Base-by-base conservation (phyloP, 2,329 filamentous ascomycete genomes). In the Amphichorda felina region DNA sequence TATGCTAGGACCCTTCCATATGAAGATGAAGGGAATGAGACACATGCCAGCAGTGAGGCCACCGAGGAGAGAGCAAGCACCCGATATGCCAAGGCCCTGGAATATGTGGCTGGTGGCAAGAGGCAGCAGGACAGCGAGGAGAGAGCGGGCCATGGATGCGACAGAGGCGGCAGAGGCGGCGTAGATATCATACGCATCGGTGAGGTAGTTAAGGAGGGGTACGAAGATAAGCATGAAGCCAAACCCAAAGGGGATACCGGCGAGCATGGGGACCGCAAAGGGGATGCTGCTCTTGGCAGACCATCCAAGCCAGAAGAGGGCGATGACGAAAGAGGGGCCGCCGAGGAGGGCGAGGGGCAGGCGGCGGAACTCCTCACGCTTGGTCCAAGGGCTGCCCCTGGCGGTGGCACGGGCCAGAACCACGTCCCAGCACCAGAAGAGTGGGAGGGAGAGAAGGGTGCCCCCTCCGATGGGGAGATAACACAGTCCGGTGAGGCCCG, bases 81-180 rank as follows among this genome's bases (percentile, higher is more conserved):
- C 66, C 1, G 56, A 45, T 15, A 72, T 64, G 2, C 62, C 63
- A 1, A 73, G 55, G 3, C 48, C 50, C 3, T 43, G 38, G 40
- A 72, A 72, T 64, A 73, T 70, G 39, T 57, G 59, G 2, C 56
- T 53, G 3, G 67, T 66, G 9, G 68, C 68, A 14, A 81, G 58
- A 4, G 76, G 75, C 31, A 81, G 59, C 2, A 77, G 56, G 1
- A 94, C 88, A 30, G 87, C 85, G 2, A 89, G 93, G 55, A 96
- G 85, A 82, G 91, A 91, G 37, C 91, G 88, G 1, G 83, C 94
- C 60, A 60, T 94, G 38, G 91, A 96, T 60, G 61, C 94, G 35
- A 66, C 81, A 50, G 91, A 89, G 30, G 71, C 96, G 50, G 83
- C 88, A 16, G 79, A 77, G 50, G 79, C 77, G 33, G 75, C 73